Conservation (phyloP, 78 protist genomes). For the Diacronema lutheri region DNA sequence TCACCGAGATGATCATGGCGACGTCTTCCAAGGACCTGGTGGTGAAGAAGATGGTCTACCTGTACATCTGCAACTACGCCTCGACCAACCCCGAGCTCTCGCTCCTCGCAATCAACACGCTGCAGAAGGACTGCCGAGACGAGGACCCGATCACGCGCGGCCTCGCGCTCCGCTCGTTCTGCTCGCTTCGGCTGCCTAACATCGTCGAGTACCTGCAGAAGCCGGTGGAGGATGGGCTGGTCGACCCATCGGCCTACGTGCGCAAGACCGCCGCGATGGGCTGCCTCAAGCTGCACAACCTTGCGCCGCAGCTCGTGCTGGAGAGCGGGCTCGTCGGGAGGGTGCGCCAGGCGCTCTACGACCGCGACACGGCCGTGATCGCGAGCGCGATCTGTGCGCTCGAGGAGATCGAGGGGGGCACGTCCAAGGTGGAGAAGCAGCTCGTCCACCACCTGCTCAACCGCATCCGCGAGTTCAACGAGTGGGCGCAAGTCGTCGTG, state of each 20-base stretch:
- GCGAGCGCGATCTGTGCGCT: slow-evolving; percentile 69
- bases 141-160: slow-evolving; percentile 92
- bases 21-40: slow-evolving; percentile 59
- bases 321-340: slow-evolving; percentile 36
- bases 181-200: slow-evolving; percentile 55
- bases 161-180: slow-evolving; percentile 82
- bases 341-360: slow-evolving; percentile 66
- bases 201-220: slow-evolving; percentile 76
- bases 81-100: slow-evolving; percentile 64
- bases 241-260: slow-evolving; percentile 82
- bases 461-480: slow-evolving; percentile 69
- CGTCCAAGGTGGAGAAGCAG: slow-evolving; percentile 31
- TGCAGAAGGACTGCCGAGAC: slow-evolving; percentile 80
- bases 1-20: slow-evolving; percentile 80
- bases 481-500: slow-evolving; percentile 73
- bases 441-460: slow-evolving; percentile 52
- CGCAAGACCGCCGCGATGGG: slow-evolving; percentile 88
- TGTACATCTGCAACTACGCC: slow-evolving; percentile 76
- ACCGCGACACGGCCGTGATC: slow-evolving; percentile 64
- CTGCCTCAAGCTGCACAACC: slow-evolving; percentile 54
- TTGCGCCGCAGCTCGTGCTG: neutral
- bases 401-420: slow-evolving; percentile 79
- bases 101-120: slow-evolving; percentile 83
- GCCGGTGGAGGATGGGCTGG: slow-evolving; percentile 49
- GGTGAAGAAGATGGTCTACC: slow-evolving; percentile 80